Conservation (phyloP, 257 asterid genomes). For the Solanum habrochaites region DNA sequence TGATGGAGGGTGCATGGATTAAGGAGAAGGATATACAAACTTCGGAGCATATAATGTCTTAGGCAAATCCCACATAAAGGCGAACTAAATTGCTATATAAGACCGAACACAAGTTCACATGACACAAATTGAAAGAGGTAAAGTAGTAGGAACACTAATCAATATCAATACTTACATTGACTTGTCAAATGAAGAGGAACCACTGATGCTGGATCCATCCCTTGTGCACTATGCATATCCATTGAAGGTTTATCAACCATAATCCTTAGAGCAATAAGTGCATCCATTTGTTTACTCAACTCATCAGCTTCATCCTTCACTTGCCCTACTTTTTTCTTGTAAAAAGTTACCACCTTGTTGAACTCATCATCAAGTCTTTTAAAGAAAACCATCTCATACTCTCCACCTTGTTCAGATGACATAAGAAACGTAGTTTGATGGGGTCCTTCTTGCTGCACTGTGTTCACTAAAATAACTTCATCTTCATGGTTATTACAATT, state of each 20-base stretch:
- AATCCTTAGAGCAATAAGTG: slow-evolving; percentile 65
- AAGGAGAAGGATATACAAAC: not conserved
- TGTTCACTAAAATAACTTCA: slow-evolving; percentile 50
- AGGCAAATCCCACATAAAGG: not conserved
- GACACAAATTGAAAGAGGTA: not conserved
- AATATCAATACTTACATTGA: slow-evolving; percentile 22
- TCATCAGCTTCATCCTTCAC: slow-evolving; percentile 40
- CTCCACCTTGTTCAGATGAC: slow-evolving; percentile 60
- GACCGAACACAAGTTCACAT: not conserved
- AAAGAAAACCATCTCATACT: slow-evolving; percentile 48
- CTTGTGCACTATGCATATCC: not conserved
- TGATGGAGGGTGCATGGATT: not conserved
- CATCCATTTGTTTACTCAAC: slow-evolving; percentile 75
- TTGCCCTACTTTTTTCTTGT: slow-evolving; percentile 35
- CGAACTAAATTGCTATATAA: not conserved
- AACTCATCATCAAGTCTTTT: slow-evolving; percentile 51
- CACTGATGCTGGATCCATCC: slow-evolving; percentile 18
- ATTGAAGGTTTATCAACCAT: slow-evolving; percentile 37
- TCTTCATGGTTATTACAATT: slow-evolving; percentile 24
- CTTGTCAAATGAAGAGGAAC: slow-evolving; percentile 16
- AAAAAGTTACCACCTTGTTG: slow-evolving; percentile 55
- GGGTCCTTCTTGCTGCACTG: slow-evolving; percentile 14
- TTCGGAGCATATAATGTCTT: not conserved
- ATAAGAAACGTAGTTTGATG: slow-evolving; percentile 61
- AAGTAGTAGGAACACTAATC: not conserved